Conservation (phyloP, 2,329 filamentous ascomycete genomes). For the Lasiodiplodia sp. region DNA sequence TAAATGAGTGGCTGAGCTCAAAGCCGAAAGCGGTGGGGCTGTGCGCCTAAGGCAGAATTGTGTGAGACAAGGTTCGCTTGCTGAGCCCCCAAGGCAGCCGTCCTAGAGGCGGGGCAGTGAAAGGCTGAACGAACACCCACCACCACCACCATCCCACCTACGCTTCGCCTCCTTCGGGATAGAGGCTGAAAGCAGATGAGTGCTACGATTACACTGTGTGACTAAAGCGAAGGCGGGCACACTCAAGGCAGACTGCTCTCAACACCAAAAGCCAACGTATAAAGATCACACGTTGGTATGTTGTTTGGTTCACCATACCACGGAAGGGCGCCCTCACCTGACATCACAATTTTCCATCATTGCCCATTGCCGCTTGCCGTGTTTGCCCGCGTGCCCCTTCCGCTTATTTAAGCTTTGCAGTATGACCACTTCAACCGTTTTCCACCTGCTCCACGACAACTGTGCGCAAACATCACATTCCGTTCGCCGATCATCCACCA, state of each 20-base stretch:
- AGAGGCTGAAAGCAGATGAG: neutral
- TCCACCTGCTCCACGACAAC: slow-evolving; percentile 9
- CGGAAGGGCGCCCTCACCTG: neutral
- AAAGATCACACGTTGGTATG: neutral
- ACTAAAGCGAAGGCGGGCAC: neutral
- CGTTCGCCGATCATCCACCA: slow-evolving; percentile 13
- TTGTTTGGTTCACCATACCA: neutral
- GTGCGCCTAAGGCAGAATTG: neutral
- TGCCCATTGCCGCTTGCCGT: slow-evolving; percentile 3
- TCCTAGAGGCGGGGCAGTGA: too few relatives aligned
- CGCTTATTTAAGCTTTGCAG: slow-evolving; percentile 20
- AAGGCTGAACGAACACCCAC: too few relatives aligned
- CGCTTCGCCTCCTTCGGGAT: neutral
- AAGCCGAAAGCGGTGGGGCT: neutral
- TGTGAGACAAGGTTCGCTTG: neutral
- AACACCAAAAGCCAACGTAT: neutral
- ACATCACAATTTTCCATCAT: neutral
- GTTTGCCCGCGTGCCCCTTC: slow-evolving; percentile 10
- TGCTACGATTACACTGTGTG: neutral
- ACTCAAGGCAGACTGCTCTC: neutral
- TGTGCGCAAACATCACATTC: neutral
- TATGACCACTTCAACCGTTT: neutral
- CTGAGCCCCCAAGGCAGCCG: neutral
- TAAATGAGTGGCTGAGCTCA: neutral
- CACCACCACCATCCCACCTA: too few relatives aligned